Evolutionary conservation across 2,329 filamentous ascomycete genomes (phyloP).

Genomic region (Cercospora janseana): DNA sequence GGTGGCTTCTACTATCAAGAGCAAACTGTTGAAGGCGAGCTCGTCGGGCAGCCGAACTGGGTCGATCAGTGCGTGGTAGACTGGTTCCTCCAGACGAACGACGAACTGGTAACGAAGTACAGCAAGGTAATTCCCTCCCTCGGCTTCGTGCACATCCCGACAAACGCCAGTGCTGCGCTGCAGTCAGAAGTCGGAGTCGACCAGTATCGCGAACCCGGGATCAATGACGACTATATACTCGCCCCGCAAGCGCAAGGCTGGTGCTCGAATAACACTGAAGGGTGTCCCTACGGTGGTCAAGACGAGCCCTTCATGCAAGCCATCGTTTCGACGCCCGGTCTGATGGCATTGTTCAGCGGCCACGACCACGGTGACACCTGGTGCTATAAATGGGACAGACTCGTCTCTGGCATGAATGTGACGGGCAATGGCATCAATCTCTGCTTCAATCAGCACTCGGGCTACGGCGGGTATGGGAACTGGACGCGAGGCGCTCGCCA

Average conservation of each 20-base stretch:
- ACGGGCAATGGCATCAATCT: constrained; percentile 36
- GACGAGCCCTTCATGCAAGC: constrained; percentile 64
- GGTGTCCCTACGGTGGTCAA: constrained; percentile 44
- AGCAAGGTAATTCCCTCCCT: constrained; percentile 46
- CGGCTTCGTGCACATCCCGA: constrained; percentile 57
- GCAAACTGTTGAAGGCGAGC: constrained; percentile 33
- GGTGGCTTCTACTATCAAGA: constrained; percentile 55
- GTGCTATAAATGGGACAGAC: constrained; percentile 36
- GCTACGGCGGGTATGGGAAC: constrained; percentile 37
- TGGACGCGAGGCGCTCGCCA: constrained; percentile 37
- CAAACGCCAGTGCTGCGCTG: constrained; percentile 43
- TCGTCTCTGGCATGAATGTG: constrained; percentile 32
- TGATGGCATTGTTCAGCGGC: constrained; percentile 61
- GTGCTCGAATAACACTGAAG: constrained; percentile 40
- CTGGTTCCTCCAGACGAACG: constrained; percentile 46
- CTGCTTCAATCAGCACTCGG: constrained; percentile 36
- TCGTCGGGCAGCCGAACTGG: constrained; percentile 43
- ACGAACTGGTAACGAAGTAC: constrained; percentile 20
- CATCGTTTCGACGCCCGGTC: constrained; percentile 53
- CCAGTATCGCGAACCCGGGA: constrained; percentile 45
- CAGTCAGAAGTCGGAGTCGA: constrained; percentile 45
- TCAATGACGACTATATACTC: constrained; percentile 46
- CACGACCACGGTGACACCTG: constrained; percentile 58
- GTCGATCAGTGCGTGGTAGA: constrained; percentile 46
- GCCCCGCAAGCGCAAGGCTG: constrained; percentile 44